Evolutionary conservation across 768 basidiomycete genomes (phyloP).

Genomic region (Lactarius quietus): DNA sequence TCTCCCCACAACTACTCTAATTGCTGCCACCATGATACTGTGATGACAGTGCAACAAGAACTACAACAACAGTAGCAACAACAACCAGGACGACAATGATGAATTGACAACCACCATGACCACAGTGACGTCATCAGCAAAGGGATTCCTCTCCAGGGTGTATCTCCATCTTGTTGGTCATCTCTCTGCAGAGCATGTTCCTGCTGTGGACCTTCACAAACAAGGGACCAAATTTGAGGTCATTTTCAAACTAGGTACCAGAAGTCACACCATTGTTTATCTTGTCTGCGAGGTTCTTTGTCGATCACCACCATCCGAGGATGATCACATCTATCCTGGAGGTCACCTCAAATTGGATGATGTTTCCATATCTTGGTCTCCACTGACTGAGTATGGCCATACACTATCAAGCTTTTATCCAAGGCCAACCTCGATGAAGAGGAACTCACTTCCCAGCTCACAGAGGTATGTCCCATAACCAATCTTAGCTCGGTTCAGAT

Average conservation of each 20-base stretch:
- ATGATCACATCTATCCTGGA: conserved; percentile 50
- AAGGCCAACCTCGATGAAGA: conserved; percentile 92
- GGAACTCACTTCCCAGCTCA: conserved; percentile 81
- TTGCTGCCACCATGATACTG: no score
- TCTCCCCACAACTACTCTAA: no score
- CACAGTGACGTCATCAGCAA: conserved; percentile 26
- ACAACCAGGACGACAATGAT: no score
- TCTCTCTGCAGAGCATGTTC: conserved; percentile 35
- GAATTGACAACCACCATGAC: no score
- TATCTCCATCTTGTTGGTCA: conserved; percentile 59
- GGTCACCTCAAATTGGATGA: conserved; percentile 36
- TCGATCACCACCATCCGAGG: conserved; percentile 36
- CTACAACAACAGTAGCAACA: no score
- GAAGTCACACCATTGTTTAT: conserved; percentile 93
- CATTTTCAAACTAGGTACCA: conserved; percentile 79
- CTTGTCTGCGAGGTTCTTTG: conserved; percentile 71
- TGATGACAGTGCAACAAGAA: no score
- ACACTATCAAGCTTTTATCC: conserved; percentile 95
- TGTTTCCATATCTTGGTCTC: conserved; percentile 28
- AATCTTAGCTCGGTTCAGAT: conserved; percentile 11
- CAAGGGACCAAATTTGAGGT: conserved; percentile 77
- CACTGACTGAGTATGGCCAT: conserved; percentile 57
- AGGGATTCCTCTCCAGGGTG: conserved; percentile 41
- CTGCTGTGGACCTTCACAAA: conserved; percentile 38
- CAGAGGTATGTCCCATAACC: conserved; percentile 57